Conservation (phyloP, 306 rosid genomes). For the Sicyos edulis region DNA sequence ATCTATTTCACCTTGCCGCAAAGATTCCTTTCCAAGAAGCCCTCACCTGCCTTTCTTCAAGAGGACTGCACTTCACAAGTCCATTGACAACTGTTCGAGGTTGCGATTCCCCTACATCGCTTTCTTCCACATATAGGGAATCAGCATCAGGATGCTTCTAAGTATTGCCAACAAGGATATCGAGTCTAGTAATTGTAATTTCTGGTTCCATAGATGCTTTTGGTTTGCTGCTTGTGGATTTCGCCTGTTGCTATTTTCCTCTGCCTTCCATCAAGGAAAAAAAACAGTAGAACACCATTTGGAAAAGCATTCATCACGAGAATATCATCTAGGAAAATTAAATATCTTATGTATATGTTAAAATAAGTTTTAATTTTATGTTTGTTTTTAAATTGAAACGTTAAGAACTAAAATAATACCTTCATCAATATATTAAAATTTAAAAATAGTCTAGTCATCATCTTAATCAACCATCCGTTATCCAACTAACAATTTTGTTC, state of each 20-base stretch:
- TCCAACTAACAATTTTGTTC: too few relatives aligned
- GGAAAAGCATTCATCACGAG: background rate
- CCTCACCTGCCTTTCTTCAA: conserved; percentile 94
- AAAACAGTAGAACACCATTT: background rate
- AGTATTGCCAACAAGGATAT: conserved; percentile 63
- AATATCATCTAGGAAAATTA: background rate
- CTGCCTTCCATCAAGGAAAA: conserved; percentile 40
- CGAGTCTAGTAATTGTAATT: conserved; percentile 70
- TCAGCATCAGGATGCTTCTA: conserved; percentile 96
- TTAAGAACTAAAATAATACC: too few relatives aligned
- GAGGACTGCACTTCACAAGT: conserved; percentile 76
- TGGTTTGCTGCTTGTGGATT: conserved; percentile 43
- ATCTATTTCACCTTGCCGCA: too few relatives aligned
- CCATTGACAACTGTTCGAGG: conserved; percentile 92
- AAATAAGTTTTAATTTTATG: too few relatives aligned
- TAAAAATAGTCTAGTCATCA: too few relatives aligned
- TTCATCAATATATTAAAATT: too few relatives aligned
- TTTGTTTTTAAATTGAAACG: too few relatives aligned
- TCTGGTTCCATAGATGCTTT: conserved; percentile 48
- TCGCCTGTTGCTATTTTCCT: conserved; percentile 58
- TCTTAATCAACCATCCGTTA: too few relatives aligned
- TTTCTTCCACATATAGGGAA: conserved; percentile 82
- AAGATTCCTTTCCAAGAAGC: too few relatives aligned
- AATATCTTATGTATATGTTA: too few relatives aligned
- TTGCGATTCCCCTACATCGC: conserved; percentile 81